Percentiles rank a stretch among this genome's conserved stretches.
Evolutionary conservation across 1,139 yeast genomes (phyloP).

Genomic region (Candida glucosophila): DNA sequence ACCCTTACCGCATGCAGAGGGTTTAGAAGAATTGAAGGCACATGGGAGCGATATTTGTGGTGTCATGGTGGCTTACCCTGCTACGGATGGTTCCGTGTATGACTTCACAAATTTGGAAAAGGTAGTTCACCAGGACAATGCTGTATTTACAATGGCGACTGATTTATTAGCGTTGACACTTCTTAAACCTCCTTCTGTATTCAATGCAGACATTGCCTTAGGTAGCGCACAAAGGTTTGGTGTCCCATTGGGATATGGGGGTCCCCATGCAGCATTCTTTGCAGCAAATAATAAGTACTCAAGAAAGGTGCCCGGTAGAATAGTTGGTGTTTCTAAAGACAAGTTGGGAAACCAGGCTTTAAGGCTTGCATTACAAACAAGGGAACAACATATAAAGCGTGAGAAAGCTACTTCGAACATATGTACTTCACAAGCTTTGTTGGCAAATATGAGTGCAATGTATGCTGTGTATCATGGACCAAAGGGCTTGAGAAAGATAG

Average conservation of each 20-base stretch:
- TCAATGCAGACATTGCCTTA: slow-evolving; percentile 87
- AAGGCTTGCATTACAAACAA: slow-evolving; percentile 89
- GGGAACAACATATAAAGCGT: slow-evolving; percentile 96
- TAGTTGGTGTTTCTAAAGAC: slow-evolving; percentile 89
- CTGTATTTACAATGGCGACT: slow-evolving; percentile 76
- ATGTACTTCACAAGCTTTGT: slow-evolving; percentile 93
- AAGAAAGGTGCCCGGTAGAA: slow-evolving; percentile 93
- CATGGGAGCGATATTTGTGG: slow-evolving; percentile 54
- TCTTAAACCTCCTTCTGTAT: slow-evolving; percentile 72
- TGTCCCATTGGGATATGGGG: slow-evolving; percentile 96
- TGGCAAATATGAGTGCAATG: slow-evolving; percentile 93
- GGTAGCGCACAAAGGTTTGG: slow-evolving; percentile 96
- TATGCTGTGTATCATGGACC: slow-evolving; percentile 97
- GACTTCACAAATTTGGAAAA: slow-evolving; percentile 51
- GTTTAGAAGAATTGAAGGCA: slow-evolving; percentile 30
- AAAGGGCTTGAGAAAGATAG: slow-evolving; percentile 74
- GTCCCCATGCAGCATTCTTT: slow-evolving; percentile 97
- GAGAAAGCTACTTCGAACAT: slow-evolving; percentile 97
- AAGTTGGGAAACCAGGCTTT: slow-evolving; percentile 83
- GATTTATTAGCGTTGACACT: slow-evolving; percentile 85
- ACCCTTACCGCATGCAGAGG: slow-evolving; percentile 46
- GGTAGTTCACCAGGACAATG: slow-evolving; percentile 61
- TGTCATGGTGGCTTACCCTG: slow-evolving; percentile 84
- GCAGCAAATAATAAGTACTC: slow-evolving; percentile 72
- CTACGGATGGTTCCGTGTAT: slow-evolving; percentile 69